phyloP scores from a whole-genome alignment of 495 filamentous ascomycete species.

The Astrocystis sublimbata region DNA sequence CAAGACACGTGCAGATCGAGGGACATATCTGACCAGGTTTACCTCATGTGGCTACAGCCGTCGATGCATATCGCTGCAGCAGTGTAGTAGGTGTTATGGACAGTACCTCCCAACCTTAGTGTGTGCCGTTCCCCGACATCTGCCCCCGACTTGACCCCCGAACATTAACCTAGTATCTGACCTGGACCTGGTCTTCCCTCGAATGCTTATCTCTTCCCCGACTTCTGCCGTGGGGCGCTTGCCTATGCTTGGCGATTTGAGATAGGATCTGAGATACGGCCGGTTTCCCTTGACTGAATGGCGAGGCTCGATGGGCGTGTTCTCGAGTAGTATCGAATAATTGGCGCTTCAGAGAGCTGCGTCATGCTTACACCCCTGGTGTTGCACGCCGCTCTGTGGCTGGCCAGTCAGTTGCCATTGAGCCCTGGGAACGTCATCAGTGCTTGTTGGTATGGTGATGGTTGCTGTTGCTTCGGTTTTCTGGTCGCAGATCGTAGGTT shows the following conservation, averaged over 20 bases:
- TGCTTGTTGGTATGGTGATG: background rate
- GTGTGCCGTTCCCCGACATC: no score
- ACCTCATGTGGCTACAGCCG: constrained; percentile 1
- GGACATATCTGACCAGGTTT: constrained; percentile 5
- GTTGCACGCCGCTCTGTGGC: background rate
- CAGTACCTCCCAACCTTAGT: no score
- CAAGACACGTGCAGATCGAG: constrained; percentile 9
- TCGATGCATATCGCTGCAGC: constrained; percentile 1
- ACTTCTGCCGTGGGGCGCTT: constrained; percentile 4
- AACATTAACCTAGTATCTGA: background rate
- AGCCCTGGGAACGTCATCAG: no score
- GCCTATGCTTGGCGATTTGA: background rate
- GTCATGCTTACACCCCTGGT: background rate
- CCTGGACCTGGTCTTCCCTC: background rate
- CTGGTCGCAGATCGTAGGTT: background rate
- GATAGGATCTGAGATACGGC: background rate
- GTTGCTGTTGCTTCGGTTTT: background rate
- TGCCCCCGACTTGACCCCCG: no score
- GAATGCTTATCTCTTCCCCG: constrained; percentile 18
- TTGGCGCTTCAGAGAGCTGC: background rate
- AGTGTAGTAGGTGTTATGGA: background rate
- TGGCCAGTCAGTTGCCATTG: background rate
- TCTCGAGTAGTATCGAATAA: background rate
- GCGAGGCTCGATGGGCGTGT: background rate
- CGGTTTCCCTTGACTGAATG: background rate